phyloP scores from a whole-genome alignment of 2,329 filamentous ascomycete genomes.

The Akanthomyces lecanii region DNA sequence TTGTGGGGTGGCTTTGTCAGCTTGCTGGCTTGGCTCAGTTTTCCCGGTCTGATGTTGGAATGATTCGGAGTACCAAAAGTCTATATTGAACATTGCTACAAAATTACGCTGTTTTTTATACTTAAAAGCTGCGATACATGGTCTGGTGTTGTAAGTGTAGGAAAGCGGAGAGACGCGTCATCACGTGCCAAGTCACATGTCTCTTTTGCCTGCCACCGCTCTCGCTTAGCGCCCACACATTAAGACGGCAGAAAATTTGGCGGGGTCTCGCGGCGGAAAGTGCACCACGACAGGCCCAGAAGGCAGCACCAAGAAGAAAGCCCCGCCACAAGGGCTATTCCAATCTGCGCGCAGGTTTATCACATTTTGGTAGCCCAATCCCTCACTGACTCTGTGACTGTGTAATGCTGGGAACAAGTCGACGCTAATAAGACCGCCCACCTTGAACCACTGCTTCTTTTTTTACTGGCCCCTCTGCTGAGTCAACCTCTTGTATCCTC shows the following conservation, averaged over 20 bases:
- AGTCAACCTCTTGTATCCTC: slow-evolving; percentile 11
- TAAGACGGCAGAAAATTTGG: slow-evolving; percentile 36
- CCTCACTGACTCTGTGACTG: slow-evolving; percentile 16
- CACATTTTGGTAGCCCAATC: slow-evolving; percentile 27
- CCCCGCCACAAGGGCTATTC: slow-evolving; percentile 39
- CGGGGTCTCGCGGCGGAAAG: slow-evolving; percentile 26
- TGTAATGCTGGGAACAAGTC: slow-evolving; percentile 1
- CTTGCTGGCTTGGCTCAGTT: background rate
- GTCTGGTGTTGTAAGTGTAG: background rate
- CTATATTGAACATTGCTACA: slow-evolving; percentile 2
- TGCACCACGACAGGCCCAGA: background rate
- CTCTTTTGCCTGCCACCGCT: slow-evolving; percentile 30
- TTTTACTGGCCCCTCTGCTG: slow-evolving; percentile 11
- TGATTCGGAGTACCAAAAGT: slow-evolving; percentile 13
- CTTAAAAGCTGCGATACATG: background rate
- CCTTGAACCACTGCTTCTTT: background rate
- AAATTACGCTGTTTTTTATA: background rate
- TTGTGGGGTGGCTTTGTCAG: slow-evolving; percentile 1
- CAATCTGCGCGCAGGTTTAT: slow-evolving; percentile 21
- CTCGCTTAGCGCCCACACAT: slow-evolving; percentile 41
- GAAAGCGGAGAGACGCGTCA: background rate
- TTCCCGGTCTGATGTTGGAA: slow-evolving; percentile 10
- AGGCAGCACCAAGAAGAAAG: slow-evolving; percentile 19
- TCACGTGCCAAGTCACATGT: slow-evolving; percentile 26
- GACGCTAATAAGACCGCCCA: slow-evolving; percentile 12